phyloP scores from a whole-genome alignment of 169 alveolate species.

The Cystoisospora suis region DNA sequence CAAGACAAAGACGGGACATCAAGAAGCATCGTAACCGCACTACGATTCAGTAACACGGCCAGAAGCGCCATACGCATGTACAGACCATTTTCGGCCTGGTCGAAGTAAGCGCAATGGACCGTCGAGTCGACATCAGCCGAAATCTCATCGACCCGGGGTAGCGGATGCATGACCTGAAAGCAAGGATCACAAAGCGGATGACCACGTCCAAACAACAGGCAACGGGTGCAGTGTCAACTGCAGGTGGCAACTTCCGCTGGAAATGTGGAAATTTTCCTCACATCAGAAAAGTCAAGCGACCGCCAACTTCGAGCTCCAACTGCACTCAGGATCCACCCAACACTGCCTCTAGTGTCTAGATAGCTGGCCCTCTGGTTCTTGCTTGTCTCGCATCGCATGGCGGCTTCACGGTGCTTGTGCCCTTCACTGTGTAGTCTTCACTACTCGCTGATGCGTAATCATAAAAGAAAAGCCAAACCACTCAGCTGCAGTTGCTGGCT shows the following conservation, averaged over 20 bases:
- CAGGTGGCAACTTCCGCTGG: too few species aligned
- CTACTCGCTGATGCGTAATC: too few species aligned
- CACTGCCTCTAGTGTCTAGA: too few species aligned
- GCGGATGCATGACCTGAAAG: conserved; percentile 80
- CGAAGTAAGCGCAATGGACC: conserved; percentile 76
- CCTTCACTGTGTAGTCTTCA: too few species aligned
- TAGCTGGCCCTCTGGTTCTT: too few species aligned
- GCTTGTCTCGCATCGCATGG: too few species aligned
- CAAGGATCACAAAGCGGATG: background rate
- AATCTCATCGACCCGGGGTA: conserved; percentile 84
- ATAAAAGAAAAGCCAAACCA: too few species aligned
- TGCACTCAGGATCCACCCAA: too few species aligned
- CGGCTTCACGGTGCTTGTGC: too few species aligned
- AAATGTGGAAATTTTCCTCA: background rate
- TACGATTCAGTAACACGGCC: conserved; percentile 64
- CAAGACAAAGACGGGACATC: background rate
- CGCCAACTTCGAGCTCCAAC: too few species aligned
- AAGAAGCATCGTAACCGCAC: background rate
- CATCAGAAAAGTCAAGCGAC: background rate
- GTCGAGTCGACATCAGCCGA: conserved; percentile 76
- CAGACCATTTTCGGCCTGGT: conserved; percentile 85
- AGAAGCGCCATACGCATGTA: conserved; percentile 86
- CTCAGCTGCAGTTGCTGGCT: too few species aligned
- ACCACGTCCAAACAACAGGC: background rate
- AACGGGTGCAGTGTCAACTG: too few species aligned